Base-by-base conservation (phyloP, 495 filamentous ascomycete species). In the Collariella sp. region DNA sequence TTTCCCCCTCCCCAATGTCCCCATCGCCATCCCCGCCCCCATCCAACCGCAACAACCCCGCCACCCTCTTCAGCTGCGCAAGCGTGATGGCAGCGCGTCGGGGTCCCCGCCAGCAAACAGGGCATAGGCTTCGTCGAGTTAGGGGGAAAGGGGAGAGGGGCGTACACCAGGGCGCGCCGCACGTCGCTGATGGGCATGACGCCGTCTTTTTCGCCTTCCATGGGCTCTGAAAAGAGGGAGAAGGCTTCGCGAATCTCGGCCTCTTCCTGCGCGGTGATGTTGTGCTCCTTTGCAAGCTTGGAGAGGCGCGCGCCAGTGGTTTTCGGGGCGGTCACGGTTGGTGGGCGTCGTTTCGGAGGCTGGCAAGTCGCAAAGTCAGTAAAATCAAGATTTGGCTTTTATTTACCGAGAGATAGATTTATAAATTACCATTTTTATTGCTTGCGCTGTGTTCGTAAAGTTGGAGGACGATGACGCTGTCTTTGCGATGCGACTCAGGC, bases 211-310 rank as follows among this genome's bases (percentile, higher is more conserved):
- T 87, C 82, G 55, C 79, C 77, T 3, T 81, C 75, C 62, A 82
- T 81, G 31, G 83, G 79, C 49, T 85, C 77, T 1, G 86, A 71
- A 69, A 96, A 98, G 16, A 96, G 76, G 29, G 78, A 70, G 70
- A 93, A 98, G 15, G 89, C 90, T 68, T 95, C 89, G 61, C 81
- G 81, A 61, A 98, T 95, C 67, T 96, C 89, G 58, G 79, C 75
- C 66, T 98, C 93, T 72, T 96, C 85, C 46, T 82, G 81, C 19
- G 80, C 82, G 24, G 82, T 84, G 67, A 98, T 83, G 67, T 87
- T 79, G 76, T 96, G 82, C 57, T 93, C 87, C 67, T 87, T 87
- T 3, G 91, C 90, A 55, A 95, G 87, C 66, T 89, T 91, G 59
- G 90, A 95, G 58, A 77, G 81, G 40, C 63, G 67, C 43, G 64